A percentile compares a stretch with the other conserved stretches of the same genome.
phyloP scores from a whole-genome alignment of 768 basidiomycete genomes.

The Calocera cornea region DNA sequence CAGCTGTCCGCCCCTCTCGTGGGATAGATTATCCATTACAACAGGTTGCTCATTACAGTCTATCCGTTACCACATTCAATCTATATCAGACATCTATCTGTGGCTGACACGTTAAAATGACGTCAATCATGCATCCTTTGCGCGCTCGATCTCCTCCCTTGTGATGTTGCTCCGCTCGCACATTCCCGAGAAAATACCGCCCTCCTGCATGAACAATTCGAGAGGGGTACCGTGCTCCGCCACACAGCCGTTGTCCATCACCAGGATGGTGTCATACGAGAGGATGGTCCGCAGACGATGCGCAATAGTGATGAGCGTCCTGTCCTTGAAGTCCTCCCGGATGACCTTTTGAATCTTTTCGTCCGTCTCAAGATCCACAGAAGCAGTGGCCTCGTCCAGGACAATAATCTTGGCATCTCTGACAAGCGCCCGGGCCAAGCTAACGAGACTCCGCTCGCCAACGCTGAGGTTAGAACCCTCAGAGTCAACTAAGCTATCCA shows the following conservation, averaged over 20 bases:
- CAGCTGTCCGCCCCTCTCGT: too few species aligned
- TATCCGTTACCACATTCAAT: neutral
- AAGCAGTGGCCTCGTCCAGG: constrained; percentile 33
- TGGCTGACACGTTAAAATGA: neutral
- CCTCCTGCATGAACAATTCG: constrained; percentile 32
- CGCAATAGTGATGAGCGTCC: constrained; percentile 14
- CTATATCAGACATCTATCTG: neutral
- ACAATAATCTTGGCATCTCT: constrained; percentile 27
- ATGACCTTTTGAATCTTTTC: constrained; percentile 60
- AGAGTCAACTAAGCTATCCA: constrained; percentile 31
- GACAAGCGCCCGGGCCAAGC: constrained; percentile 18
- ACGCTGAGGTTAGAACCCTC: constrained; percentile 34
- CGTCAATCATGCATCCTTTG: neutral
- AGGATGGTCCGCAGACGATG: constrained; percentile 19
- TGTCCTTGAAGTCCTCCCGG: constrained; percentile 47
- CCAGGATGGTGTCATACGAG: constrained; percentile 38
- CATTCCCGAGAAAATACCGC: constrained; percentile 31
- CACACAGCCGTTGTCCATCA: constrained; percentile 44
- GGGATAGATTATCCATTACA: neutral
- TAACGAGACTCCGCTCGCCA: constrained; percentile 25
- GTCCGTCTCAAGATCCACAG: constrained; percentile 57
- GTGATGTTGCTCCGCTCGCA: constrained; percentile 26
- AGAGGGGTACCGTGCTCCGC: constrained; percentile 41
- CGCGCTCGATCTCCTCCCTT: constrained; percentile 20
- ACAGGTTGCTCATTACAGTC: neutral